phyloP scores from a whole-genome alignment of 495 filamentous ascomycete genomes.

The Lineolata rhizophorae region DNA sequence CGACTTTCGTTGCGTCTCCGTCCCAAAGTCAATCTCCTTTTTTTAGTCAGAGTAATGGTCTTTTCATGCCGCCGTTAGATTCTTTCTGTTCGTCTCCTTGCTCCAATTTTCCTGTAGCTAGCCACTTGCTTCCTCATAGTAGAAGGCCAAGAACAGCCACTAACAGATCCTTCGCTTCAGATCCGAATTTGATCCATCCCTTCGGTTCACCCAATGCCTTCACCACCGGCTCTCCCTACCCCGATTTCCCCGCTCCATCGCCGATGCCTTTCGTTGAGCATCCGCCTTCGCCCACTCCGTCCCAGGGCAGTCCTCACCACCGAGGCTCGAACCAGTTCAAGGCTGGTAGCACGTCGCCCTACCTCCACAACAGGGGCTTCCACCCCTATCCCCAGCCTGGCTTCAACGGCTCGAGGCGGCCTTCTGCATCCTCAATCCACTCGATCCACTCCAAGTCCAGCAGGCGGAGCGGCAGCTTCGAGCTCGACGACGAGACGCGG shows the following conservation, averaged over 20 bases:
- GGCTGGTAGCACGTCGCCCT: conserved; percentile 19
- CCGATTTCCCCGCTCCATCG: conserved; percentile 10
- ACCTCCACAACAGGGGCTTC: conserved; percentile 15
- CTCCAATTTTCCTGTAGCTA: too few species aligned
- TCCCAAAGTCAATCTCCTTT: conserved; percentile 19
- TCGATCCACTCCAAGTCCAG: conserved; percentile 33
- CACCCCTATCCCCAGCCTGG: conserved; percentile 18
- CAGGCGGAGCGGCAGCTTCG: conserved; percentile 26
- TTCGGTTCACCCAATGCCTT: too few species aligned
- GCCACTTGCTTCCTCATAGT: too few species aligned
- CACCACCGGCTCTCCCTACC: conserved; percentile 11
- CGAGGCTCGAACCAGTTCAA: conserved; percentile 8
- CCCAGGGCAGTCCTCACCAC: conserved; percentile 8
- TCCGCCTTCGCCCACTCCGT: conserved; percentile 17
- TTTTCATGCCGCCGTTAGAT: conserved; percentile 36
- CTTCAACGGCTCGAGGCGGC: conserved; percentile 24
- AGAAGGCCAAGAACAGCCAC: too few species aligned
- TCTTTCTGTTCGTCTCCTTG: conserved; percentile 44
- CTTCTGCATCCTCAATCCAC: conserved; percentile 32
- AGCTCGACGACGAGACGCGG: conserved; percentile 37
- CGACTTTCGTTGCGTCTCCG: conserved; percentile 6
- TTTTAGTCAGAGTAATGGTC: conserved; percentile 36
- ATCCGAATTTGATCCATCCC: too few species aligned
- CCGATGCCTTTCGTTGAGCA: conserved; percentile 14
- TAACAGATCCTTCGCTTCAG: conserved; percentile 44